phyloP scores from a whole-genome alignment of 495 filamentous ascomycete genomes.

The Cudoniella acicularis region DNA sequence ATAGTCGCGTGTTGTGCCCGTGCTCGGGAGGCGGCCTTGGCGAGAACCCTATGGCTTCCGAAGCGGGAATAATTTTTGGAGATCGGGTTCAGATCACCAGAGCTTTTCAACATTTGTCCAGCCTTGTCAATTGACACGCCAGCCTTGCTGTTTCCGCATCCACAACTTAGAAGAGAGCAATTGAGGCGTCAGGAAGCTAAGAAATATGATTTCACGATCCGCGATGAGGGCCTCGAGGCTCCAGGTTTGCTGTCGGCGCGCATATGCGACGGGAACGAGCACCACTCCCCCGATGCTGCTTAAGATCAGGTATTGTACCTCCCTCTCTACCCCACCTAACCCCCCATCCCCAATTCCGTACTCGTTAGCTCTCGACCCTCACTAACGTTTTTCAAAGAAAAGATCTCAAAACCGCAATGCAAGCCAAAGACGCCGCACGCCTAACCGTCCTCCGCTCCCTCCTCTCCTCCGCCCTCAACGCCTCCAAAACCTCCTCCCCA shows the following conservation, averaged over 20 bases:
- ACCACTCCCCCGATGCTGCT: conserved; percentile 31
- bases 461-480: conserved; percentile 50
- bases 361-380: neutral
- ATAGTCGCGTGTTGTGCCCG: too few relatives aligned
- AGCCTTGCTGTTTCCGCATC: neutral
- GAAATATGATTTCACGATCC: conserved; percentile 15
- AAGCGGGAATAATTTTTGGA: too few relatives aligned
- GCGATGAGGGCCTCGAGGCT: conserved; percentile 12
- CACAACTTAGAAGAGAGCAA: neutral
- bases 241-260: conserved; percentile 5
- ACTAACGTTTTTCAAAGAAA: conserved; percentile 30
- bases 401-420: conserved; percentile 60
- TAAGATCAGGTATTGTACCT: conserved; percentile 30
- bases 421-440: conserved; percentile 50
- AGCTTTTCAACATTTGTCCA: too few relatives aligned
- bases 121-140: neutral
- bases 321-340: neutral
- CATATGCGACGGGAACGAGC: conserved; percentile 21
- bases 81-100: too few relatives aligned
- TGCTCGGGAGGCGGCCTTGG: too few relatives aligned
- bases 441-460: conserved; percentile 52
- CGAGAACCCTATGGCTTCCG: too few relatives aligned
- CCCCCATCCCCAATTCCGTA: neutral
- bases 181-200: neutral
- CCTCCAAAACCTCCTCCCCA: conserved; percentile 51